phyloP scores from a whole-genome alignment of 2,329 filamentous ascomycete species.

The Colletotrichum agaves region DNA sequence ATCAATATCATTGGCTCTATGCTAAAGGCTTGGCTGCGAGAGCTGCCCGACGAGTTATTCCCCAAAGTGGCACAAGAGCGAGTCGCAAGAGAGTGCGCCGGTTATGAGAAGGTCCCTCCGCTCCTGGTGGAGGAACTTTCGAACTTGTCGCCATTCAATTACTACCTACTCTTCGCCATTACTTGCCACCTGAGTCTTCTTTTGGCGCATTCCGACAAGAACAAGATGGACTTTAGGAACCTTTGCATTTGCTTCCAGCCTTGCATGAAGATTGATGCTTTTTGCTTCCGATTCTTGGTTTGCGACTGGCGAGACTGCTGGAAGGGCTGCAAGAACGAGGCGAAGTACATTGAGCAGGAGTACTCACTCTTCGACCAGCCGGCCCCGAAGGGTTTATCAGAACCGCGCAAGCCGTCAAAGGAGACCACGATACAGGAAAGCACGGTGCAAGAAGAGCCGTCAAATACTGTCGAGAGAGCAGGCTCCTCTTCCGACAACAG shows the following conservation, averaged over 20 bases:
- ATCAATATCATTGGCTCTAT: constrained; percentile 97
- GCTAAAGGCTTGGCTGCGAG: constrained; percentile 95
- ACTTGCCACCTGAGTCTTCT: constrained; percentile 95
- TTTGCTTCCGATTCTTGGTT: constrained; percentile 95
- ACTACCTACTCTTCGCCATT: constrained; percentile 96
- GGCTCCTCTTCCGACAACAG: constrained; percentile 74
- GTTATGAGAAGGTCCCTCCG: constrained; percentile 83
- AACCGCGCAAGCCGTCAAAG: constrained; percentile 42
- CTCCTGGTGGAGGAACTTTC: constrained; percentile 91
- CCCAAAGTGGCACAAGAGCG: constrained; percentile 85
- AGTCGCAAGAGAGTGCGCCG: constrained; percentile 82
- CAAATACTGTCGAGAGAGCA: constrained; percentile 42
- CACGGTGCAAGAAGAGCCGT: constrained; percentile 38
- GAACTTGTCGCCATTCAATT: constrained; percentile 95
- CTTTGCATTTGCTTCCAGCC: constrained; percentile 97
- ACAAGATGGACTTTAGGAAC: constrained; percentile 98
- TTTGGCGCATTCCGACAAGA: constrained; percentile 91
- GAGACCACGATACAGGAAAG: constrained; percentile 30
- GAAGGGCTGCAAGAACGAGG: constrained; percentile 94
- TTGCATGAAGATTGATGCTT: constrained; percentile 94
- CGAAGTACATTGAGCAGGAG: constrained; percentile 78
- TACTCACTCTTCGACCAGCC: constrained; percentile 70
- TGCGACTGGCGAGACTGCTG: constrained; percentile 97
- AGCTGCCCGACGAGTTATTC: constrained; percentile 93
- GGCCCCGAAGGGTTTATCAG: constrained; percentile 60